Conservation (phyloP, 352 stramenopile genomes). For the Pseudoperonospora humuli region DNA sequence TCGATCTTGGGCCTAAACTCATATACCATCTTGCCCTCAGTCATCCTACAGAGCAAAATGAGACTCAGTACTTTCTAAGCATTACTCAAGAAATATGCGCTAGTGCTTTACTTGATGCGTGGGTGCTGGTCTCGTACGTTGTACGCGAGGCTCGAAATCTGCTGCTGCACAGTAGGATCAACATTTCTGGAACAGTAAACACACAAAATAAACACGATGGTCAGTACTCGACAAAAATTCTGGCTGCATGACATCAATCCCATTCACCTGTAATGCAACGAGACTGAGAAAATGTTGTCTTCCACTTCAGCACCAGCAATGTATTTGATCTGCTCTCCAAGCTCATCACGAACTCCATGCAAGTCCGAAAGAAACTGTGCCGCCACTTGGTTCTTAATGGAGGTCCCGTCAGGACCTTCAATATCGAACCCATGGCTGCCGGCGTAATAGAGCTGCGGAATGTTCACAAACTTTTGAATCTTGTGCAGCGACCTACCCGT, state of each 20-base stretch:
- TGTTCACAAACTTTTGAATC: conserved; percentile 68
- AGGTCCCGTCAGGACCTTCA: conserved; percentile 43
- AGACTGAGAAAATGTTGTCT: conserved; percentile 72
- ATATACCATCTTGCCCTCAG: conserved; percentile 75
- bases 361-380: conserved; percentile 46
- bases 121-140: conserved; percentile 7
- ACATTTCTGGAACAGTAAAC: conserved; percentile 43
- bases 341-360: conserved; percentile 31
- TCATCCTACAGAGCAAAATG: conserved; percentile 38
- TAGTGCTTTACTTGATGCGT: conserved; percentile 41
- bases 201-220: conserved; percentile 10
- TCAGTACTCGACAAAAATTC: too few relatives aligned
- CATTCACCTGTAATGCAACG: conserved; percentile 69
- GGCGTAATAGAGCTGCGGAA: conserved; percentile 74
- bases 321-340: conserved; percentile 29
- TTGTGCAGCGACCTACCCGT: conserved; percentile 68
- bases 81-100: conserved; percentile 1
- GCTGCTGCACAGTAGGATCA: conserved; percentile 22
- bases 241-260: conserved; percentile 3
- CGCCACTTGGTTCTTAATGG: conserved; percentile 51
- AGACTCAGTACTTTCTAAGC: conserved; percentile 16
- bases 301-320: conserved; percentile 58
- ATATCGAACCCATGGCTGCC: conserved; percentile 81
- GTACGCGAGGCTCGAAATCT: conserved; percentile 40
- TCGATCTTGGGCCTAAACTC: conserved; percentile 68